phyloP scores from a whole-genome alignment of 148 eudicot species.

The Vaccinium darrowii region DNA sequence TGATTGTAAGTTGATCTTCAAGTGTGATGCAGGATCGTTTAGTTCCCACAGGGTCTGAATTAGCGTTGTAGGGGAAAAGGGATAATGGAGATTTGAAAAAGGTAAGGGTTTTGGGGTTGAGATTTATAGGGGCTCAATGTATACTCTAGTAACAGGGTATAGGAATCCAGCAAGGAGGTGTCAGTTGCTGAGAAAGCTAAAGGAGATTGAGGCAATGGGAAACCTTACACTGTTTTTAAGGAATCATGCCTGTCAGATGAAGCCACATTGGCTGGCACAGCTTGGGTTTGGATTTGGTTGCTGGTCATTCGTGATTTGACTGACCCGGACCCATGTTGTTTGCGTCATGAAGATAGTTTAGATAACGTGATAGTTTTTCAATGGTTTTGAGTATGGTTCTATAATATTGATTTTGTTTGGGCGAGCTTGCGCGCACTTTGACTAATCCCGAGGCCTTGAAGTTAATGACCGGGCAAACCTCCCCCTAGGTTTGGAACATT shows the following conservation, averaged over 20 bases:
- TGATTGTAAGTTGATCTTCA: background rate
- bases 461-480: too few relatives aligned
- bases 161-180: background rate
- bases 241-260: background rate
- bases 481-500: too few relatives aligned
- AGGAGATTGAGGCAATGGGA: background rate
- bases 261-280: background rate
- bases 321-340: background rate
- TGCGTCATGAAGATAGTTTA: background rate
- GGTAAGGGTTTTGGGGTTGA: background rate
- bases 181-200: background rate
- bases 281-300: slow-evolving; percentile 1
- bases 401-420: too few relatives aligned
- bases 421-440: too few relatives aligned
- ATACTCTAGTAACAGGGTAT: background rate
- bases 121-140: background rate
- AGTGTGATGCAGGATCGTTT: background rate
- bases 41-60: background rate
- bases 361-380: background rate
- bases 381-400: background rate
- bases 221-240: background rate
- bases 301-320: background rate
- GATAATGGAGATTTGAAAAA: background rate
- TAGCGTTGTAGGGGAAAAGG: background rate
- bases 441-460: too few relatives aligned